Conservation (phyloP, 106 monocot genomes). For the Dioscorea dumetorum region DNA sequence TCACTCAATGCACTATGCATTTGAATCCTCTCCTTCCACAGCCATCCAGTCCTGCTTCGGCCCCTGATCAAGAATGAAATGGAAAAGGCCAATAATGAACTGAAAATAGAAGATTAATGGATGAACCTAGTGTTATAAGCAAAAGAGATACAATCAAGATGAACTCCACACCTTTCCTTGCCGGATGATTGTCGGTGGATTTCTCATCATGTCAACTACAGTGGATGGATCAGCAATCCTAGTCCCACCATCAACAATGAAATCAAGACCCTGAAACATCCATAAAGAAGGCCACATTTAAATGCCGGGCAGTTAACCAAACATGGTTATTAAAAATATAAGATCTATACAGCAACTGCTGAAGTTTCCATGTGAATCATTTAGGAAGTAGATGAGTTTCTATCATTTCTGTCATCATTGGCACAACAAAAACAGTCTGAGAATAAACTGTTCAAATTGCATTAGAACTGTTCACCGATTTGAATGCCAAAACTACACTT, state of each 20-base stretch:
- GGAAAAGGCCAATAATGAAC: background rate
- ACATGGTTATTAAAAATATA: constrained; percentile 1
- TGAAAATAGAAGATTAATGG: too few species aligned
- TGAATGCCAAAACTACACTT: too few species aligned
- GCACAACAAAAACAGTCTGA: too few species aligned
- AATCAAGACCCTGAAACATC: constrained; percentile 82
- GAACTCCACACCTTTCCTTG: constrained; percentile 71
- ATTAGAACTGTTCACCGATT: too few species aligned
- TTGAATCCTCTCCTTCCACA: background rate
- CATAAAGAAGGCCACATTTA: constrained; percentile 5
- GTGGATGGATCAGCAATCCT: constrained; percentile 93
- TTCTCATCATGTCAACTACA: constrained; percentile 87
- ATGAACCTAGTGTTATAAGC: too few species aligned
- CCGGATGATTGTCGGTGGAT: constrained; percentile 63
- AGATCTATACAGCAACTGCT: background rate
- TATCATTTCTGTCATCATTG: too few species aligned
- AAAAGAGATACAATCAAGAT: background rate
- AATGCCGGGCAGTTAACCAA: background rate
- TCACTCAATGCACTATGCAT: background rate
- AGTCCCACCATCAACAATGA: constrained; percentile 83
- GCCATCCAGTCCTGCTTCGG: constrained; percentile 5
- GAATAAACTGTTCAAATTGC: too few species aligned
- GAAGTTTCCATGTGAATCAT: background rate
- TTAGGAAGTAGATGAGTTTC: background rate
- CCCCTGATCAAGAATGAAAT: background rate